phyloP scores from a whole-genome alignment of 1,139 yeast species.

The Pichia sp. region DNA sequence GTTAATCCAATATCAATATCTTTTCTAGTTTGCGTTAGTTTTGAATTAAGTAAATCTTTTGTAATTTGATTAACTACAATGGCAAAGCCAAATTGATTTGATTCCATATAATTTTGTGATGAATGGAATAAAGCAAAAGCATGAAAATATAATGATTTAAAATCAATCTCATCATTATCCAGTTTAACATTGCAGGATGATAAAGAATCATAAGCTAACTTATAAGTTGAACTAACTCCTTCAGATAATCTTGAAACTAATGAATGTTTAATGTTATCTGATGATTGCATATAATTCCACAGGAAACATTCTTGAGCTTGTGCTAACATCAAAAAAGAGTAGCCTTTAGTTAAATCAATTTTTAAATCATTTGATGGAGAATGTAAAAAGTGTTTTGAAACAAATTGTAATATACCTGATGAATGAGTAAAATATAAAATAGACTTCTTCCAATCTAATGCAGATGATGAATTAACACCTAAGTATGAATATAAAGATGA shows the following conservation, averaged over 20 bases:
- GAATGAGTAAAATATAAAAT: constrained; percentile 65
- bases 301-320: constrained; percentile 86
- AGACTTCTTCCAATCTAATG: constrained; percentile 52
- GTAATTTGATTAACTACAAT: constrained; percentile 38
- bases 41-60: not conserved
- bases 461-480: constrained; percentile 31
- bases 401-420: constrained; percentile 68
- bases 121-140: constrained; percentile 49
- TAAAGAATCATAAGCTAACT: constrained; percentile 41
- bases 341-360: constrained; percentile 61
- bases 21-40: not conserved
- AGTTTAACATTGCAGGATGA: not conserved
- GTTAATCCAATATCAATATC: constrained; percentile 1
- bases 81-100: constrained; percentile 66
- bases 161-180: constrained; percentile 24
- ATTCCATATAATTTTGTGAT: constrained; percentile 43
- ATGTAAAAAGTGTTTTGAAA: constrained; percentile 78
- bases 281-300: constrained; percentile 49
- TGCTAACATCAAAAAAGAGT: constrained; percentile 63
- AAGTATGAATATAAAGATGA: constrained; percentile 51
- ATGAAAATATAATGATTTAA: constrained; percentile 40
- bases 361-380: constrained; percentile 81
- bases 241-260: constrained; percentile 67
- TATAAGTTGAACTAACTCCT: constrained; percentile 53
- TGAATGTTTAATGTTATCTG: constrained; percentile 44